A percentile compares a stretch with the other conserved stretches of the same genome.
phyloP scores from a whole-genome alignment of 257 asterid genomes.

The Nicotiana otophora region DNA sequence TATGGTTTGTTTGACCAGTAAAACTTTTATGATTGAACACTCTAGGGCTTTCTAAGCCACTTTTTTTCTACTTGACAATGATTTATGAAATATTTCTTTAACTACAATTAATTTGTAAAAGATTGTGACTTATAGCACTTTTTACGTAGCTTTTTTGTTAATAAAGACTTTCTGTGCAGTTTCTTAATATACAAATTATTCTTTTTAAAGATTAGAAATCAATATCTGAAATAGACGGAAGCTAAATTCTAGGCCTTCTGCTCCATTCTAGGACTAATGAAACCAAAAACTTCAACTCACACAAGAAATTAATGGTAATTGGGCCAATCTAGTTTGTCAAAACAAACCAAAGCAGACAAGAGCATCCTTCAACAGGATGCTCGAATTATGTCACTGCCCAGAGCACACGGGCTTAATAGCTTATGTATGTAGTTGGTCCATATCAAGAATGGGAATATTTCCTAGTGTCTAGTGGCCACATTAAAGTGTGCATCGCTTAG shows the following conservation, averaged over 20 bases:
- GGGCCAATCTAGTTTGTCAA: not conserved
- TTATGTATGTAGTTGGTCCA: not conserved
- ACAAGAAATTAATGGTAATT: not conserved
- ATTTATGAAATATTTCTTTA: not conserved
- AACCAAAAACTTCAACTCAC: not conserved
- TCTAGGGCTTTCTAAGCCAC: not conserved
- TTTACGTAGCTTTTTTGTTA: not conserved
- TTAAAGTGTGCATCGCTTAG: not conserved
- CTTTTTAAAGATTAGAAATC: not conserved
- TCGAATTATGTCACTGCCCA: not conserved
- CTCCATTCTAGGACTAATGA: not conserved
- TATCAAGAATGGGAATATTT: not conserved
- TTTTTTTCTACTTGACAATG: not conserved
- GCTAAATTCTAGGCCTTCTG: not conserved
- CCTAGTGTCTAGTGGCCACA: not conserved
- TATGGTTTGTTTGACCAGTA: not conserved
- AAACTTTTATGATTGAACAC: not conserved
- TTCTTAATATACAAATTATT: not conserved
- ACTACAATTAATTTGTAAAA: not conserved
- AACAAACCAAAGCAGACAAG: conserved; percentile 3
- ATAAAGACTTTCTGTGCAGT: not conserved
- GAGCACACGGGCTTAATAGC: not conserved
- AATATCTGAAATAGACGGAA: not conserved
- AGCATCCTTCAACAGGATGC: not conserved
- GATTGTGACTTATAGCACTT: not conserved